These are phyloP conservation scores for Fusarium albidum DNA, from an alignment of 2,329 filamentous ascomycete species.

Conservation along the genomic window DNA sequence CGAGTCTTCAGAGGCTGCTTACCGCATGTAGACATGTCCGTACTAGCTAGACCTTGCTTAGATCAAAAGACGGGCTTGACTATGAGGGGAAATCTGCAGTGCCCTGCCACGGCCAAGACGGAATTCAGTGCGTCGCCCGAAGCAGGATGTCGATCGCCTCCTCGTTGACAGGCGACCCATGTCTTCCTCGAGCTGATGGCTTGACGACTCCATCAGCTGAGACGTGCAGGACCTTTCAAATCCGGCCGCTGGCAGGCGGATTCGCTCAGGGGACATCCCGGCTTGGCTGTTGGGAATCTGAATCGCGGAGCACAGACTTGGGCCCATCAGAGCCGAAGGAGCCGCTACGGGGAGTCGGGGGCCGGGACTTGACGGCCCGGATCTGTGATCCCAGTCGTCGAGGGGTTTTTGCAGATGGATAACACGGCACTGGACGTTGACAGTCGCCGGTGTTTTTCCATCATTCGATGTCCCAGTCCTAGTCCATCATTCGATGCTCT, in stretches of 20 bases:
- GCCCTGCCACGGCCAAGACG: background rate
- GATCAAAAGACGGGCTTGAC: background rate
- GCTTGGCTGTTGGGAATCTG: background rate
- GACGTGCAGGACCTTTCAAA: no score
- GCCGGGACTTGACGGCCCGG: constrained; percentile 13
- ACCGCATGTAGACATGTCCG: constrained; percentile 16
- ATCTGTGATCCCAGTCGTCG: background rate
- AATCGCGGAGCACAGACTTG: no score
- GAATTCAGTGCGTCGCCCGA: background rate
- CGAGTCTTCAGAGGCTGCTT: constrained; percentile 29
- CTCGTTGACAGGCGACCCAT: no score
- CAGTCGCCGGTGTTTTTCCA: no score
- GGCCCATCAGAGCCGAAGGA: background rate
- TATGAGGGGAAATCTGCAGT: background rate
- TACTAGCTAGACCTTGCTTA: background rate
- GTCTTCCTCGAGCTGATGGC: no score
- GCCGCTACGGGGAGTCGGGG: no score
- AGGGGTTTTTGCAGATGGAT: background rate
- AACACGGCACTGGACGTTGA: background rate
- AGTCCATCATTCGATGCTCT: no score
- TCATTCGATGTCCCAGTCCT: no score
- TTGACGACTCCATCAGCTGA: no score
- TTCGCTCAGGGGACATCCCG: background rate
- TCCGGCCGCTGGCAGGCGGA: background rate
- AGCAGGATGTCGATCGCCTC: no score